Conservation (phyloP, 73 alveolate genomes). For the Symbiodinium pilosum region DNA sequence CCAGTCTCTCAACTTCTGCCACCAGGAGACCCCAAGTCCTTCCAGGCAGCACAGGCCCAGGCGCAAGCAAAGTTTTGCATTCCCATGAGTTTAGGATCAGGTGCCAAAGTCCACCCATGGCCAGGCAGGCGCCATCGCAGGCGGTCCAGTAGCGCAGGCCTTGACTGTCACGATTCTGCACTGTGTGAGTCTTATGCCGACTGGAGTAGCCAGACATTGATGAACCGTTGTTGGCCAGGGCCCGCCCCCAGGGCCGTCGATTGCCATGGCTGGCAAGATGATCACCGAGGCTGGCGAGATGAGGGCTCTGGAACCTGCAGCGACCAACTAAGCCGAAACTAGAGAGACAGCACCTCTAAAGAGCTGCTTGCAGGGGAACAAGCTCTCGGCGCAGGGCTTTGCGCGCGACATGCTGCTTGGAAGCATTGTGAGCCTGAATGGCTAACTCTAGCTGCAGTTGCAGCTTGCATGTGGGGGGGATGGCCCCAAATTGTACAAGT, state of each 20-base stretch:
- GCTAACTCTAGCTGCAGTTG: no score
- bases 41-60: constrained; percentile 71
- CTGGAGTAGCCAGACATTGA: no score
- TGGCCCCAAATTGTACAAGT: no score
- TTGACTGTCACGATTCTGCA: no score
- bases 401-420: constrained; percentile 26
- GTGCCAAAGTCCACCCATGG: no score
- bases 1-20: background rate
- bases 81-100: no score
- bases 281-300: constrained; percentile 10
- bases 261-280: constrained; percentile 62
- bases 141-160: background rate
- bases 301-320: background rate
- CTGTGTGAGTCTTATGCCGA: no score
- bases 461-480: no score
- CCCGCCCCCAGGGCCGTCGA: constrained; percentile 50
- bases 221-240: no score
- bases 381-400: constrained; percentile 75
- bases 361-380: constrained; percentile 30
- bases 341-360: no score
- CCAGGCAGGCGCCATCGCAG: constrained; percentile 1
- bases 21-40: constrained; percentile 60
- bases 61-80: background rate
- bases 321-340: no score
- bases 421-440: background rate